Conservation (phyloP, 2,329 filamentous ascomycete species). For the Magnaporthiopsis rhizophila region DNA sequence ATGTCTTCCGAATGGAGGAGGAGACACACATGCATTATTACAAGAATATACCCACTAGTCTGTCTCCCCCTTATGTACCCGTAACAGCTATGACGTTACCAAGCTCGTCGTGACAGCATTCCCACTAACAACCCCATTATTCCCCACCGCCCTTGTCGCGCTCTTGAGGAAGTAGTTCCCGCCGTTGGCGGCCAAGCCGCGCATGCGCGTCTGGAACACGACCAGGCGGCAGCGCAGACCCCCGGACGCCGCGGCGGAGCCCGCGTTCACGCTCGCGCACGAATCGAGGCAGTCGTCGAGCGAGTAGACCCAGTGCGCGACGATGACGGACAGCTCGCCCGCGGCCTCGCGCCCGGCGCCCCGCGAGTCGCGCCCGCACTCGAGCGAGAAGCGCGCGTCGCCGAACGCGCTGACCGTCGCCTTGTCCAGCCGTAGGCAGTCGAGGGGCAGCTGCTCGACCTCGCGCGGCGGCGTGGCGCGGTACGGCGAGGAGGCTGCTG, state of each 20-base stretch:
- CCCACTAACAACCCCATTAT: not conserved
- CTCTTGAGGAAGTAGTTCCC: constrained; percentile 7
- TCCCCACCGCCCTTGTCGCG: not conserved
- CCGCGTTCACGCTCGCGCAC: not conserved
- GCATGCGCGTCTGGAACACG: not conserved
- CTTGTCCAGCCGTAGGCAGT: constrained; percentile 3
- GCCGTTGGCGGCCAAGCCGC: not conserved
- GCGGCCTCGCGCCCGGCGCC: not conserved
- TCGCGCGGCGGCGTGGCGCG: not conserved
- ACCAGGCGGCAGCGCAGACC: constrained; percentile 3
- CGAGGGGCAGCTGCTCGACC: not conserved
- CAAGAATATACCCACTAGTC: not conserved
- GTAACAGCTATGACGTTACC: not conserved
- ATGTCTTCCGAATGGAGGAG: not conserved
- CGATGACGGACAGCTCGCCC: constrained; percentile 1
- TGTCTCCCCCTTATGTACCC: too few relatives aligned
- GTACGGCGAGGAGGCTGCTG: not conserved
- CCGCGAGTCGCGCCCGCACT: constrained; percentile 4
- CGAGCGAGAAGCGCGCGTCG: constrained; percentile 1
- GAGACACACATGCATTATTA: not conserved
- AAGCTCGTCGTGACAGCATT: not conserved
- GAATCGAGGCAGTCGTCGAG: constrained; percentile 1
- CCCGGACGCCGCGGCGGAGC: not conserved
- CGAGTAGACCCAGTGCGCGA: not conserved
- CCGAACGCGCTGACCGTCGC: not conserved